Evolutionary conservation across 2,329 filamentous ascomycete genomes (phyloP), one percentile per base, ranked within the genome.

Genomic region (Colletotrichum eremochloae): DNA sequence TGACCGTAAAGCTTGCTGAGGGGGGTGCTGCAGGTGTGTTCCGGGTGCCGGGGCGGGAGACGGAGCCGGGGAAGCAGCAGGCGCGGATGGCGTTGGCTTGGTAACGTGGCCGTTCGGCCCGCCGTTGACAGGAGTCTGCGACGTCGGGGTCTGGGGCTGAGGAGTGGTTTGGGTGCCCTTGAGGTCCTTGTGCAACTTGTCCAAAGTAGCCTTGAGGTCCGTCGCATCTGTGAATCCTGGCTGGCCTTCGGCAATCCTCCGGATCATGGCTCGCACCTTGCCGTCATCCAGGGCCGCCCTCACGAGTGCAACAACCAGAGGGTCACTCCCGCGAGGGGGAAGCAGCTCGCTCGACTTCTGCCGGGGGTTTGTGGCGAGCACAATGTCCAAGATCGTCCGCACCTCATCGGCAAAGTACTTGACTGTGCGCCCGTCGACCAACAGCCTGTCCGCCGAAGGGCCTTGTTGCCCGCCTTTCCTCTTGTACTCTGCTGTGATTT

Each of bases 401-500:
- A 90, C 89, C 77, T 88, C 89, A 48, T 87, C 86, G 15, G 88
- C 89, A 80, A 88, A 91, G 78, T 88, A 91, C 73, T 86, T 88
- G 46, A 91, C 87, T 0, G 87, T 88, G 72, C 84, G 84, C 1
- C 87, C 83, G 75, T 89, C 88, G 1, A 90, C 87, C 29, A 88
- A 76, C 24, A 91, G 80, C 63, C 85, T 81, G 67, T 90, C 88
- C 1, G 88, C 87, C 5, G 87, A 86, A 8, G 88, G 88, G 0
- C 86, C 87, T 63, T 86, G 84, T 50, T 86, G 83, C 0, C 82
- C 83, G 9, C 86, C 86, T 50, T 83, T 88, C 52, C 82, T 85
- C 76, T 86, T 87, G 75, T 88, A 88, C 72, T 90, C 88, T 0
- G 81, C 81, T 2, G 92, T 95, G 68, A 96, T 88, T 78, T 94